These are phyloP conservation scores for Cryphonectria radicalis DNA, from an alignment of 2,329 filamentous ascomycete species.

Conservation along the genomic window DNA sequence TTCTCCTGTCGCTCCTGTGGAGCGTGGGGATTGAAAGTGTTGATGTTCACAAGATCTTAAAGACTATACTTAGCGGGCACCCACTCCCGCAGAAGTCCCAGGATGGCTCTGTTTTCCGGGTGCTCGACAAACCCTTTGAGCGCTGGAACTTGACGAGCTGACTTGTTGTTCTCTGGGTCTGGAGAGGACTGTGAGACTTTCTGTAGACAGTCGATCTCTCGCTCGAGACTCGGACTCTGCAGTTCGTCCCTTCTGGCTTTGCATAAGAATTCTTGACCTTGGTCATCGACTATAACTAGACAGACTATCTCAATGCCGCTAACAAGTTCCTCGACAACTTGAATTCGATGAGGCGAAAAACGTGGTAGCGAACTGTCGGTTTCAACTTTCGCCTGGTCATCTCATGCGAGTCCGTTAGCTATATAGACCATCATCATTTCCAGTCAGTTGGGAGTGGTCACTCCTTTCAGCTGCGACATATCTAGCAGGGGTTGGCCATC, in stretches of 20 bases:
- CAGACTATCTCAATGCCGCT: slow-evolving; percentile 8
- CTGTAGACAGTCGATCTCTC: slow-evolving; percentile 18
- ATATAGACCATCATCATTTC: no score
- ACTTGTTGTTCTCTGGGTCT: neutral
- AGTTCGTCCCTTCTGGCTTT: slow-evolving; percentile 8
- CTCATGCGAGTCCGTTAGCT: no score
- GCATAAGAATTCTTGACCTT: slow-evolving; percentile 11
- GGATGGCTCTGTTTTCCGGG: neutral
- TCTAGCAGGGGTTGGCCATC: neutral
- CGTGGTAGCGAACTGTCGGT: slow-evolving; percentile 10
- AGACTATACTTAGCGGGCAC: slow-evolving; percentile 13
- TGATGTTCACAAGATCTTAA: neutral
- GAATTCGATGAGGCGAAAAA: slow-evolving; percentile 4
- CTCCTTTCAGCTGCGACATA: no score
- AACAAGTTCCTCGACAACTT: slow-evolving; percentile 5
- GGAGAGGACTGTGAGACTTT: neutral
- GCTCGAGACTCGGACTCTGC: neutral
- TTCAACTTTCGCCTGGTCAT: neutral
- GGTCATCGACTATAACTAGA: neutral
- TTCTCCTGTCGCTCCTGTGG: slow-evolving; percentile 7
- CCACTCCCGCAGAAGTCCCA: slow-evolving; percentile 20
- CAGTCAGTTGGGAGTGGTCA: no score
- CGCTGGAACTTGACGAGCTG: neutral
- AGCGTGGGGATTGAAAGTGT: neutral
- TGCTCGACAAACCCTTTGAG: slow-evolving; percentile 7